These are phyloP conservation scores for Phialophora tarda DNA, from an alignment of 2,329 filamentous ascomycete species.

Conservation along the genomic window DNA sequence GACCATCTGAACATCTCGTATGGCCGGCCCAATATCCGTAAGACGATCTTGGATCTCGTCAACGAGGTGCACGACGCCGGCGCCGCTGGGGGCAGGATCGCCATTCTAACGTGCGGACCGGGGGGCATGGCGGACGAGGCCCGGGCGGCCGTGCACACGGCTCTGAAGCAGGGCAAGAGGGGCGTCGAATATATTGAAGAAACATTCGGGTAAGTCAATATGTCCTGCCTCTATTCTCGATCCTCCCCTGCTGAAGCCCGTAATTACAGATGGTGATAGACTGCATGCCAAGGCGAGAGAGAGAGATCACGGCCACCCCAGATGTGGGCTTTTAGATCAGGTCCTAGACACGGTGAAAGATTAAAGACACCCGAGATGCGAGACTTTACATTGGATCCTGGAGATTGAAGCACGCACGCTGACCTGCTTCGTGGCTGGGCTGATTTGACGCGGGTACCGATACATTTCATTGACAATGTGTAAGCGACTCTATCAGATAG, in stretches of 20 bases:
- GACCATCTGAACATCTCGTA: slow-evolving; percentile 40
- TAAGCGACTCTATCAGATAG: not conserved
- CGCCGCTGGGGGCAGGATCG: slow-evolving; percentile 42
- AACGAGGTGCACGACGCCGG: slow-evolving; percentile 41
- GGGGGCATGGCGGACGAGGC: slow-evolving; percentile 54
- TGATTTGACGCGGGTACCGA: not conserved
- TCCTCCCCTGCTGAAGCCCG: not conserved
- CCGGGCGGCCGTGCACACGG: slow-evolving; percentile 48
- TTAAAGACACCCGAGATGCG: not conserved
- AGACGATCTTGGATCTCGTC: slow-evolving; percentile 45
- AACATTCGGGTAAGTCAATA: slow-evolving; percentile 48
- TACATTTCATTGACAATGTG: not conserved
- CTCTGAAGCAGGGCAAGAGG: slow-evolving; percentile 44
- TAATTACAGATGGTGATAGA: not conserved
- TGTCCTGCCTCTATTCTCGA: not conserved
- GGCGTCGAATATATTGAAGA: slow-evolving; percentile 56
- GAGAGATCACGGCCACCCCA: not conserved
- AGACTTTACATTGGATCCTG: not conserved
- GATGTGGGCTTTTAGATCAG: not conserved
- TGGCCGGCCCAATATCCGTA: slow-evolving; percentile 49
- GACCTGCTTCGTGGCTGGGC: not conserved
- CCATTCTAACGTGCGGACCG: slow-evolving; percentile 55
- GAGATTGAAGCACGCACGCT: not conserved
- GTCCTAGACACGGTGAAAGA: not conserved
- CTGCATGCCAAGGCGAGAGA: not conserved